These are phyloP conservation scores for Talaromyces sp. DNA, from an alignment of 2,329 filamentous ascomycete species.

Conservation along the genomic window DNA sequence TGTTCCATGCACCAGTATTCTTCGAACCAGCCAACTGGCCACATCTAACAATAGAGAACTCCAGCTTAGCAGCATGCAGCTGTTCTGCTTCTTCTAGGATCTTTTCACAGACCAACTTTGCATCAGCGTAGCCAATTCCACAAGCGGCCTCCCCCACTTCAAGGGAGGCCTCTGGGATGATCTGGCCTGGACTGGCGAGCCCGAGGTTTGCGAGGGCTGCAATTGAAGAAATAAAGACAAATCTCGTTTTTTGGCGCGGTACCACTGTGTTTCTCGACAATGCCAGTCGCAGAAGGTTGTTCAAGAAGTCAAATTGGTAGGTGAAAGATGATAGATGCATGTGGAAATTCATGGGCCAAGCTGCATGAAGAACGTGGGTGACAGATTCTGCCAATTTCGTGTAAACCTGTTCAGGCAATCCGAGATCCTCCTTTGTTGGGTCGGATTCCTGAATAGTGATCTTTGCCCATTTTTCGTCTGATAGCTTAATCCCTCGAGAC, in stretches of 20 bases:
- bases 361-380: not conserved
- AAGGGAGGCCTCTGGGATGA: not conserved
- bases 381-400: not conserved
- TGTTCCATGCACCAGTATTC: not conserved
- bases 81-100: not conserved
- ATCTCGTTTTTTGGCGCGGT: not conserved
- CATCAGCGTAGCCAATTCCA: not conserved
- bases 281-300: not conserved
- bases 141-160: not conserved
- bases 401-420: not conserved
- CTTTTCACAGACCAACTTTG: not conserved
- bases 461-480: not conserved
- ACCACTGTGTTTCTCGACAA: not conserved
- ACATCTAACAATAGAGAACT: not conserved
- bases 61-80: not conserved
- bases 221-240: not conserved
- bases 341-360: conserved; percentile 1
- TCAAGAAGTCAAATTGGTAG: not conserved
- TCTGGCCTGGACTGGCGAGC: not conserved
- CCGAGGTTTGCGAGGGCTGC: not conserved
- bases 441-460: not conserved
- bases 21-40: not conserved
- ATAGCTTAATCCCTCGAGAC: not conserved
- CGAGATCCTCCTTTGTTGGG: not conserved
- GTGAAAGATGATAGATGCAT: not conserved